Base-by-base conservation (phyloP, 768 basidiomycete genomes). In the Mycena crocata region DNA sequence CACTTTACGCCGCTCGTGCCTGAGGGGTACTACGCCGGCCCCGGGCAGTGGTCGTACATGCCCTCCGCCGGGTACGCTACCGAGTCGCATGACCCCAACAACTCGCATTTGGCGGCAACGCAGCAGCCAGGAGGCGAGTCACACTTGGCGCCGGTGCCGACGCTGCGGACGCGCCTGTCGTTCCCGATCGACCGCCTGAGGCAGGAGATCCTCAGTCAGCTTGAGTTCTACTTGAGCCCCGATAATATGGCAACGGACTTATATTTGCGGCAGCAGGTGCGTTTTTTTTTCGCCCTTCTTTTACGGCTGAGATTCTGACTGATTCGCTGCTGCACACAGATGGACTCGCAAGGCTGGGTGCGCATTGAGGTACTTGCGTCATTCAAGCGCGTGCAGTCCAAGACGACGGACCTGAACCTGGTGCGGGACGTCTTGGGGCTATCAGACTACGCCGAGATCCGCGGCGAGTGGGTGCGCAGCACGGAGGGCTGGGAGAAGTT, bases 171-270 rank as follows among this genome's bases (percentile, higher is more conserved):
- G 48, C 69, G 54, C 26, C 35, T 70, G 40, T 67, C 69, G 51
- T 70, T 70, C 62, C 69, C 69, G 26, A 70, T 70, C 39, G 69
- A 70, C 52, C 69, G 62, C 15, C 57, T 70, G 5, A 51, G 69
- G 35, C 57, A 66, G 35, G 69, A 70, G 48, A 70, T 70, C 52
- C 62, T 70, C 39, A 66, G 69, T 62, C 69, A 70, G 48, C 61
- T 70, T 45, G 69, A 70, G 62, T 70, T 70, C 34, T 70, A 70
- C 37, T 62, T 70, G 26, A 66, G 65, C 58, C 69, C 69, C 21
- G 69, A 70, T 24, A 70, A 70, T n/a, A 59, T 70, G 69, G 69
- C 69, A n/a, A 64, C 49, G 45, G 69, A 70, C 35, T 64, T 70
- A 45, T 70, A 60, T 61, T 65, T 70, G 10, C 64, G 69, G 24